Base-by-base conservation (phyloP, 208 protist genomes). In the Leptomonas seymouri region DNA sequence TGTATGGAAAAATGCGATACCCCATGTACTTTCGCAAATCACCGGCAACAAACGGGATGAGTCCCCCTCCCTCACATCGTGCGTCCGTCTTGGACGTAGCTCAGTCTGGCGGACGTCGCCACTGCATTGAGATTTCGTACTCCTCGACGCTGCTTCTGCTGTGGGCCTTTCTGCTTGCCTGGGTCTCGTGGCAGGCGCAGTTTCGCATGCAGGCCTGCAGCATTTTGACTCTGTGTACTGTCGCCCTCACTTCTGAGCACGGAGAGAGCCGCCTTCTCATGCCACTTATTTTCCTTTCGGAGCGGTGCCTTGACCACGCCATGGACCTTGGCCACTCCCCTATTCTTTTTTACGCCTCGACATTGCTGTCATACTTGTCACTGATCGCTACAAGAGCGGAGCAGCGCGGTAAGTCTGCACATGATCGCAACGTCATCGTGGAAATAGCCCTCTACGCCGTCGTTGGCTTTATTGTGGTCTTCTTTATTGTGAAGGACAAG, bases 341-440 rank as follows among this genome's bases (percentile, higher is more conserved):
- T 1, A 66, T 92, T 60, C 85, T 91, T 45, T 96, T 94, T 44
- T 94, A 94, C 74, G 82, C 91, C 3, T 93, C 91, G 25, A 84
- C 87, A 44, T 45, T 96, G 31, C 72, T 94, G 1, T 93, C 91
- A 0, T 93, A 90, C 54, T 45, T 96, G 14, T 87, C 91, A 27
- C 70, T 93, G 15, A 57, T 90, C 12, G 77, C 82, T 1, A 77
- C 70, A 0, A 73, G 70, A 36, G 71, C 67, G 16, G 71, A 83
- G 62, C 48, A 73, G 49, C 58, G 44, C 30, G 82, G 79, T 0
- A 83, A 80, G 55, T 80, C 75, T 2, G 62, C 64, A 30, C 49
- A 56, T n/a, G 70, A 80, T 60, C 61, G 64, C 30, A 80, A 84
- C 54, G 86, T 89, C 2, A 68, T 85, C 11, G 49, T 59, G 14